phyloP scores from a whole-genome alignment of 208 protist species.

The Trypanosoma scelopori region DNA sequence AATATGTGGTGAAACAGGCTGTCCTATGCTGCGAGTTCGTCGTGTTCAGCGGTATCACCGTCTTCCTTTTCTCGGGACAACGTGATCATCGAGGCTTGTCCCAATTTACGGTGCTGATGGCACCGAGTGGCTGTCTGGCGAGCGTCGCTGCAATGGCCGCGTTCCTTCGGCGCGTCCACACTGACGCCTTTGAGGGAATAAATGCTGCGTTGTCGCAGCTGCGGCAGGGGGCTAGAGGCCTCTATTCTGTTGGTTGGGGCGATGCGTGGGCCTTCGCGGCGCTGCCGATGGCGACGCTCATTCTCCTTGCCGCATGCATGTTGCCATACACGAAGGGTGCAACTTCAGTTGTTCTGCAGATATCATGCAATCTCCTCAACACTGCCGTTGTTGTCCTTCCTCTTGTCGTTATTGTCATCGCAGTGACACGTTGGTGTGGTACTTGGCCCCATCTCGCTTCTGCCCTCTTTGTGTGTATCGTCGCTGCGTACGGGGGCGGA shows the following conservation, averaged over 20 bases:
- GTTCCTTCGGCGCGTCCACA: neutral
- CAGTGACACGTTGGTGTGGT: neutral
- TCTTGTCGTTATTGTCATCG: slow-evolving; percentile 4
- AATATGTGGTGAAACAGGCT: too few species aligned
- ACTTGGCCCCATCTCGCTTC: neutral
- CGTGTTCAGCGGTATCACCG: too few species aligned
- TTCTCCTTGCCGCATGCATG: neutral
- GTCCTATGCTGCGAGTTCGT: too few species aligned
- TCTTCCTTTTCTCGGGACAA: too few species aligned
- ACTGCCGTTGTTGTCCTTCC: neutral
- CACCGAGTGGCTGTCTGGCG: slow-evolving; percentile 16
- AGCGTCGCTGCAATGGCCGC: neutral
- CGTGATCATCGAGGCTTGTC: too few species aligned
- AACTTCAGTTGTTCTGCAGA: neutral
- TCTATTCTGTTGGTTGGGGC: neutral
- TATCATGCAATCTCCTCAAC: neutral
- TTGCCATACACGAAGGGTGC: neutral
- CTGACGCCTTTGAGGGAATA: neutral
- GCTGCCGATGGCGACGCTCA: neutral
- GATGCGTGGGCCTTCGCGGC: neutral
- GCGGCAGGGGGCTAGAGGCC: too few species aligned
- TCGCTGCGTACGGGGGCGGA: too few species aligned
- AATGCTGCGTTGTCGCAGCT: too few species aligned
- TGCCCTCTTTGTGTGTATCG: slow-evolving; percentile 1
- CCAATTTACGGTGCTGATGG: slow-evolving; percentile 1